Base-by-base conservation (phyloP, 768 basidiomycete species). In the Mycena belliarum region DNA sequence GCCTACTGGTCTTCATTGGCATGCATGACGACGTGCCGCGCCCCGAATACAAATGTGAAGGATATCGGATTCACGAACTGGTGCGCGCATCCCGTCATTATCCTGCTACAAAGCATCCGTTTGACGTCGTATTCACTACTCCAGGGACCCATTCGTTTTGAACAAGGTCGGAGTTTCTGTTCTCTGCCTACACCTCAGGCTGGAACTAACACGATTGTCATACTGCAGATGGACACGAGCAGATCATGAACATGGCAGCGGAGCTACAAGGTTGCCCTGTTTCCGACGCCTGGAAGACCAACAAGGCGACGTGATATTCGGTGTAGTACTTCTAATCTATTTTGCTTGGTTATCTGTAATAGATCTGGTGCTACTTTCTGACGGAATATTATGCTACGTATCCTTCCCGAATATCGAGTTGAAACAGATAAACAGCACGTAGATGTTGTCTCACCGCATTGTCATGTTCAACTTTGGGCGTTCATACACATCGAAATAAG, bases 61-160 rank as follows among this genome's bases (percentile, higher is more conserved):
- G 79, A 20, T 79, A 79, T 65, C 68, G 76, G 8, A 51, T 79
- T 14, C 76, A 79, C 61, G 76, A 80, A 65, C 55, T 79, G 66
- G 78, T 77, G 46, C 45, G 73, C 42, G 10, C 37, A 44, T 38
- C 1, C 20, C 16, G 24, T 32, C 1, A 53, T 12, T 23, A n/a
- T n/a, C n/a, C n/a, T n/a, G n/a, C n/a, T n/a, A n/a, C 8, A 20
- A 18, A 35, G 42, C 38, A 25, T 28, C 53, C 45, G 21, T 33
- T 6, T 32, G 20, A 47, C 18, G n/a, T 32, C 26, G 23, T n/a
- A 54, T 41, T 20, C 16, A 4, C 3, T 14, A 38, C 32, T 26
- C 41, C 16, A 78, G 77, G 79, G 77, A 5, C 79, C 78, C 24
- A 18, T 67, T 18, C 63, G 61, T 33, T 73, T 68, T 52, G 77